Evolutionary conservation across 2,329 filamentous ascomycete species (phyloP).

Genomic region (Stagonosporopsis rhizophila): DNA sequence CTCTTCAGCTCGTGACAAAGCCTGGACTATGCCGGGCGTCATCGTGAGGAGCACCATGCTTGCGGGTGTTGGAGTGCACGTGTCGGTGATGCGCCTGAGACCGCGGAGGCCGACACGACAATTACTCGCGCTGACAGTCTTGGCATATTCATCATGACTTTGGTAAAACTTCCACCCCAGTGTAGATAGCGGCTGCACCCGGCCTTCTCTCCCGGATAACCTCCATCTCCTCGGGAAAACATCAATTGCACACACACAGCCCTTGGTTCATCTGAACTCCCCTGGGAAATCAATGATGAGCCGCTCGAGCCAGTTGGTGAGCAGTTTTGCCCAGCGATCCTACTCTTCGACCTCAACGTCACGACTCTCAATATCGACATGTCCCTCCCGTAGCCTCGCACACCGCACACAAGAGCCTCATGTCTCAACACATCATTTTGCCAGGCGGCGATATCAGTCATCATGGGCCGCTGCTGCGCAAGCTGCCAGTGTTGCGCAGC

Average conservation of each 20-base stretch:
- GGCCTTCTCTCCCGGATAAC: conserved; percentile 11
- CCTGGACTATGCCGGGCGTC: conserved; percentile 72
- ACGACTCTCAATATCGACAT: conserved; percentile 32
- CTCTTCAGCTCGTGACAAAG: conserved; percentile 53
- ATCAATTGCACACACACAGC: conserved; percentile 35
- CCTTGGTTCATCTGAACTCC: not conserved
- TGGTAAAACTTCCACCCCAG: conserved; percentile 32
- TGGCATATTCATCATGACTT: conserved; percentile 39
- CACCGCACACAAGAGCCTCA: conserved; percentile 15
- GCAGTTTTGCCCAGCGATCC: conserved; percentile 36
- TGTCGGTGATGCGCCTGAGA: conserved; percentile 7
- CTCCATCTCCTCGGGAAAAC: conserved; percentile 14
- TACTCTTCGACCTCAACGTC: conserved; percentile 13
- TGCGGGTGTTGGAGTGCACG: not conserved
- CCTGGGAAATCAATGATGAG: conserved; percentile 38
- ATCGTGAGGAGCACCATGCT: conserved; percentile 80
- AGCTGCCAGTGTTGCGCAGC: conserved; percentile 67
- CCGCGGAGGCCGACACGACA: conserved; percentile 2
- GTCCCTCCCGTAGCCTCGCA: conserved; percentile 26
- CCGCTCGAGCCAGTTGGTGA: conserved; percentile 46
- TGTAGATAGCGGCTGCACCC: conserved; percentile 19
- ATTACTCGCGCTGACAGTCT: conserved; percentile 15
- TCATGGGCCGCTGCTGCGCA: conserved; percentile 72
- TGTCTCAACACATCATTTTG: conserved; percentile 43
- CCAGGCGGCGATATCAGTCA: conserved; percentile 62